Evolutionary conservation across 2,329 filamentous ascomycete species (phyloP), one percentile per base, ranked within the genome.

Genomic region (Microsporum ferrugineum): DNA sequence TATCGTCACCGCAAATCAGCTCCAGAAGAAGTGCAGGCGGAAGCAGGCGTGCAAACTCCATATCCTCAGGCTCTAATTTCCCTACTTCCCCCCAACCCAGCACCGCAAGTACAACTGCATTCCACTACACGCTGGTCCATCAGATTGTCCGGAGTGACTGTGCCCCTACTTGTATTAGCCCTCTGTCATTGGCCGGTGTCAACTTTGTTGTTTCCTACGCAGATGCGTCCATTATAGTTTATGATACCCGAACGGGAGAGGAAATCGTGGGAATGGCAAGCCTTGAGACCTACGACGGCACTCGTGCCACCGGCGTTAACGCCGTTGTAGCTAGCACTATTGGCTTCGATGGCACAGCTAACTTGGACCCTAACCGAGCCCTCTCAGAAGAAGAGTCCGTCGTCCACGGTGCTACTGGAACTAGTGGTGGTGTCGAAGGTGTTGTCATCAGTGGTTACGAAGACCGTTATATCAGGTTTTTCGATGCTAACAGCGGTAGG

Each of bases 401-500:
- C 5, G 82, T 88, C 0, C 87, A 87, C 49, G 90, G 91, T 0
- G 90, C 92, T 4, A 97, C 94, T 8, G 88, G 89, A 29, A 86
- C 86, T 5, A 88, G 86, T 58, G 89, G 87, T 61, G 88, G 88
- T 38, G 86, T 96, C 0, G 91, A 96, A 73, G 94, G 94, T 10
- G 89, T 95, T 27, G 88, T 99, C 62, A 96, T 99, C 66, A 95
- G 89, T 64, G 94, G 94, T 65, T 92, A 99, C 71, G 94, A 99
- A 78, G 94, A 99, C 76, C 86, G 89, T 68, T 96, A 91, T 70
- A 91, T 99, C 68, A 83, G 92, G 66, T 96, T 99, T 80, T 99
- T 96, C 73, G 94, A 99, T 79, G 94, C 94, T 65, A 97, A 99
- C 72, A 96, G 90, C 76, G 94, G 94, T 97, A 87, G 76, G 89